Evolutionary conservation across 108 stramenopile genomes (phyloP).

Genomic region (Ochromonas danica): DNA sequence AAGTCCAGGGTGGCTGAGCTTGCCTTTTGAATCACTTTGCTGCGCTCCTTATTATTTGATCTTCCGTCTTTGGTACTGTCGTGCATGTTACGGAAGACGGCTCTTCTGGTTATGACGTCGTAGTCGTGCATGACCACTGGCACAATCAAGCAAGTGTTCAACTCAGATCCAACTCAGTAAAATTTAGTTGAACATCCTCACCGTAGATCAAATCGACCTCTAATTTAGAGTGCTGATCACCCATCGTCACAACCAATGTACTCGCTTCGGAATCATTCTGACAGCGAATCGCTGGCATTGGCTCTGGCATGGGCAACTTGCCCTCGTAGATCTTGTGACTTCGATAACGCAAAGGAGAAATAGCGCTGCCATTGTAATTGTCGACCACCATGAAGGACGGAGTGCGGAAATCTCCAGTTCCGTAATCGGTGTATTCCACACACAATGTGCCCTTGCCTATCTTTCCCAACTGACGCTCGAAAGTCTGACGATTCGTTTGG

Average conservation of each 20-base stretch:
- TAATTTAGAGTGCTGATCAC: not conserved
- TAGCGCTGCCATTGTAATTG: slow-evolving; percentile 12
- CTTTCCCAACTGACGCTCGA: slow-evolving; percentile 18
- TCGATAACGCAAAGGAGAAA: slow-evolving; percentile 2
- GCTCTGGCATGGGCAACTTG: not conserved
- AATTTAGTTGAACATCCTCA: no score
- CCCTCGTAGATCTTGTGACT: not conserved
- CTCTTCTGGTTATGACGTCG: not conserved
- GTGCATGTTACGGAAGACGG: not conserved
- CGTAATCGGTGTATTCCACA: not conserved
- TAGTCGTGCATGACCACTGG: not conserved
- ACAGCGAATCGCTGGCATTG: not conserved
- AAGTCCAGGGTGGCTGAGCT: not conserved
- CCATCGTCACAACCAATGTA: slow-evolving; percentile 25
- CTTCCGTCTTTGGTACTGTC: no score
- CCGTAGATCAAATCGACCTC: slow-evolving; percentile 35
- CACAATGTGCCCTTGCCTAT: not conserved
- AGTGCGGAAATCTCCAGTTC: slow-evolving; percentile 33
- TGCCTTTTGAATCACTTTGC: not conserved
- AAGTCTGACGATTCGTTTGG: not conserved
- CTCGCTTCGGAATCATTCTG: not conserved
- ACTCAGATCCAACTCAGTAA: no score
- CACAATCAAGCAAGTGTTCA: not conserved
- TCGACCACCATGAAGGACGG: slow-evolving; percentile 25
- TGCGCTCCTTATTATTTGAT: not conserved